These are phyloP conservation scores for Paramecium biaurelia DNA, from an alignment of 73 alveolate genomes.

Conservation along the genomic window DNA sequence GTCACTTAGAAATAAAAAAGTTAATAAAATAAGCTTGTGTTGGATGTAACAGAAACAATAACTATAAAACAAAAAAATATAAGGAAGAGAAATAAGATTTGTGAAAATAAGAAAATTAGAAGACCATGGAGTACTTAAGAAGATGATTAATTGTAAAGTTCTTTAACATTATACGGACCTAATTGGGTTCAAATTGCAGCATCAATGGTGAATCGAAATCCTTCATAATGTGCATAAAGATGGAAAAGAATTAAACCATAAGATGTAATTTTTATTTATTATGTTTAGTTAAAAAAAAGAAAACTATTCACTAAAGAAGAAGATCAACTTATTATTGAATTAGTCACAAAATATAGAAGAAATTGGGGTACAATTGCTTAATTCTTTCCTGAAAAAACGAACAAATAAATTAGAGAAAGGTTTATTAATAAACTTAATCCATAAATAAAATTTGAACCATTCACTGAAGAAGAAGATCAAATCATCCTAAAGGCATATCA, in stretches of 20 bases:
- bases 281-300: neutral
- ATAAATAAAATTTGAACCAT: conserved; percentile 79
- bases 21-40: neutral
- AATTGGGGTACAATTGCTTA: conserved; percentile 50
- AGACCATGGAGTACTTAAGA: neutral
- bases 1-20: neutral
- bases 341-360: conserved; percentile 14
- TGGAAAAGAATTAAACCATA: conserved; percentile 23
- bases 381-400: conserved; percentile 67
- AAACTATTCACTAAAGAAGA: conserved; percentile 6
- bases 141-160: neutral
- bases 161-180: neutral
- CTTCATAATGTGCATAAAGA: conserved; percentile 45
- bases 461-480: conserved; percentile 87
- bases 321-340: conserved; percentile 20
- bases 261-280: neutral
- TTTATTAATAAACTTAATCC: conserved; percentile 98
- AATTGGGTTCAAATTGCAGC: neutral
- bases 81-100: neutral
- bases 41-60: neutral
- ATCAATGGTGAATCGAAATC: neutral
- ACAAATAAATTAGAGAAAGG: conserved; percentile 96
- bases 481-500: neutral
- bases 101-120: neutral
- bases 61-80: neutral